Conservation (phyloP, 2,329 filamentous ascomycete species). For the Nectriaceae sp. region DNA sequence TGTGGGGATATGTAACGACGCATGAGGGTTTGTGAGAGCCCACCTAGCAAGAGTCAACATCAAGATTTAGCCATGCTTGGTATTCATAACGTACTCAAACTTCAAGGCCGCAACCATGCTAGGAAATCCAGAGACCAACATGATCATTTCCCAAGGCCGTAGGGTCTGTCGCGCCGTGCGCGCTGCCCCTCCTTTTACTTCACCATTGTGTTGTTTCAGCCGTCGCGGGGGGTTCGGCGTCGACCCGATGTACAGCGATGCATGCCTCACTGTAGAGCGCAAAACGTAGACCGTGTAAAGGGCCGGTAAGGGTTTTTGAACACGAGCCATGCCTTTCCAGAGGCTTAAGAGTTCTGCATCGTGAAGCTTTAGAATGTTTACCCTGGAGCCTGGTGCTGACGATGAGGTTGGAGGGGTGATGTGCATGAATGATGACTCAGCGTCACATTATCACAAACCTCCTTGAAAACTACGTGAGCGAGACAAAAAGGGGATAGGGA, state of each 20-base stretch:
- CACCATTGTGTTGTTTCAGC: constrained; percentile 89
- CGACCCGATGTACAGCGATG: constrained; percentile 83
- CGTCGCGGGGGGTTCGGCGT: constrained; percentile 86
- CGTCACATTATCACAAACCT: background rate
- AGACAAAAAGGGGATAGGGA: too few species aligned
- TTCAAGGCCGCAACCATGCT: constrained; percentile 86
- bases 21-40: constrained; percentile 86
- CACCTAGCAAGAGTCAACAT: constrained; percentile 57
- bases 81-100: constrained; percentile 71
- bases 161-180: constrained; percentile 68
- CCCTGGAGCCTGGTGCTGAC: constrained; percentile 6
- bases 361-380: constrained; percentile 14
- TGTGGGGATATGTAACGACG: constrained; percentile 75
- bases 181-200: constrained; percentile 76
- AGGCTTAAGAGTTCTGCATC: constrained; percentile 3
- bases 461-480: too few species aligned
- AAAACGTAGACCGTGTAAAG: constrained; percentile 94
- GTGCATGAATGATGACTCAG: constrained; percentile 20
- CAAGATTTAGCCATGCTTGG: background rate
- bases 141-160: constrained; percentile 90
- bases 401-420: constrained; percentile 22
- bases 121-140: constrained; percentile 84
- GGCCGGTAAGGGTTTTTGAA: constrained; percentile 69
- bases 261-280: constrained; percentile 74
- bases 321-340: constrained; percentile 39